Base-by-base conservation (phyloP, 768 basidiomycete genomes). In the Scleroderma bovista region DNA sequence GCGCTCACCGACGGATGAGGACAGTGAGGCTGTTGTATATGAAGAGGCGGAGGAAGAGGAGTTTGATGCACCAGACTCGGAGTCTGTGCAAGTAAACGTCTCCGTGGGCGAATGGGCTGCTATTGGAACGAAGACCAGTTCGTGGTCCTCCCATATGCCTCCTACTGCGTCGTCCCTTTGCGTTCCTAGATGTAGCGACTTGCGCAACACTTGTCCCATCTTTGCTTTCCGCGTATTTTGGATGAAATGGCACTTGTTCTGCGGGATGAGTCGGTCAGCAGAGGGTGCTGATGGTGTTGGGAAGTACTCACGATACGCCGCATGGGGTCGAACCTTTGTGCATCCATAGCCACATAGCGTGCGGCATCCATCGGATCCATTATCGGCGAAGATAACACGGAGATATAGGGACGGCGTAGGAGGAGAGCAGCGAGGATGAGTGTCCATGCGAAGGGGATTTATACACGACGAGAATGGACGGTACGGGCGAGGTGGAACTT, bases 131-230 rank as follows among this genome's bases (percentile, higher is more conserved):
- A 69, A 56, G 51, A 67, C 65, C 29, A 69, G 41, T 50, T 67
- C 65, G 26, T 67, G 67, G 61, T 67, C 67, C 24, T 63, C 60
- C 65, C 65, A 67, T 12, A 67, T 48, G 17, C 67, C 65, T 15
- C 67, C 65, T 5, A 67, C 62, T 44, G 55, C 57, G 6, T 47
- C 51, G 33, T 31, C 55, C 9, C 51, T 49, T 19, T 60, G 54
- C 2, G 51, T 40, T 33, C 56, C 52, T 23, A 58, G 52, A 2
- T 56, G 62, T 19, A 62, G 55, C 1, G 53, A 24, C 13, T 60
- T 62, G 38, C 65, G 50, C 19, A 67, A 37, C 46, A 56, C 13
- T 41, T 67, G 65, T 1, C 67, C 65, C 67, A 67, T 67, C 39
- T 51, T 50, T 38, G 26, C 45, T 46, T 57, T 45, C 17, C 56